Conservation (phyloP, 2,329 filamentous ascomycete species). For the Scedosporium apiospermum region DNA sequence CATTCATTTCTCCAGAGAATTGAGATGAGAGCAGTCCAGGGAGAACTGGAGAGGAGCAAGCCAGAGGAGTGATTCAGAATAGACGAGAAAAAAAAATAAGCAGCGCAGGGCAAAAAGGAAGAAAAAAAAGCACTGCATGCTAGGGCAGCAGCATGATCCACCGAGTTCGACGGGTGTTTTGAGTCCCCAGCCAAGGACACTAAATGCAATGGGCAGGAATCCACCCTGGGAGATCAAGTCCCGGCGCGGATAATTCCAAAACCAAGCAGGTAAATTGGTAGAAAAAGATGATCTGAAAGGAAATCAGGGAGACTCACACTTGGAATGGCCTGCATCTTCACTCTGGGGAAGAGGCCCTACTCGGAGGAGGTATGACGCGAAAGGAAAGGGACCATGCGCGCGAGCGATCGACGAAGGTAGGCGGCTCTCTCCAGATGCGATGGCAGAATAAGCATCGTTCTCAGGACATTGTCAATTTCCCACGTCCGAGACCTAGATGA, state of each 20-base stretch:
- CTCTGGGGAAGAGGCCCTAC: constrained; percentile 23
- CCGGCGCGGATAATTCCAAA: constrained; percentile 1
- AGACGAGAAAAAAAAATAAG: background rate
- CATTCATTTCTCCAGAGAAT: background rate
- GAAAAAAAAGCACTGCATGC: constrained; percentile 2
- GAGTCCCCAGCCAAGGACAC: background rate
- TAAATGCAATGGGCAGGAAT: background rate
- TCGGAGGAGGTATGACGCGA: constrained; percentile 25
- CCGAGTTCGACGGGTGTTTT: background rate
- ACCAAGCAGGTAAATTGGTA: constrained; percentile 2
- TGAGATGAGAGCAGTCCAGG: background rate
- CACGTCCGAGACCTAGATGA: background rate
- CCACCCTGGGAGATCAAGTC: background rate
- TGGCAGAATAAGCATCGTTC: constrained; percentile 5
- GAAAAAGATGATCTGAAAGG: constrained; percentile 5
- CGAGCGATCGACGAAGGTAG: constrained; percentile 16
- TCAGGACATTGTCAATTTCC: constrained; percentile 4
- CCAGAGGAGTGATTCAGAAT: too few relatives aligned
- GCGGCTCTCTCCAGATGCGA: constrained; percentile 11
- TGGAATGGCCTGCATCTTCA: constrained; percentile 45
- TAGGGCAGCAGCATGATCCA: background rate
- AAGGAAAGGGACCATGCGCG: constrained; percentile 14
- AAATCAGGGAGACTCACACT: constrained; percentile 28
- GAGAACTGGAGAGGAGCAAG: background rate
- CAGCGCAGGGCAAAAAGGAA: background rate